Evolutionary conservation across 2,329 filamentous ascomycete species (phyloP).

Genomic region (Apiospora pterosperma): DNA sequence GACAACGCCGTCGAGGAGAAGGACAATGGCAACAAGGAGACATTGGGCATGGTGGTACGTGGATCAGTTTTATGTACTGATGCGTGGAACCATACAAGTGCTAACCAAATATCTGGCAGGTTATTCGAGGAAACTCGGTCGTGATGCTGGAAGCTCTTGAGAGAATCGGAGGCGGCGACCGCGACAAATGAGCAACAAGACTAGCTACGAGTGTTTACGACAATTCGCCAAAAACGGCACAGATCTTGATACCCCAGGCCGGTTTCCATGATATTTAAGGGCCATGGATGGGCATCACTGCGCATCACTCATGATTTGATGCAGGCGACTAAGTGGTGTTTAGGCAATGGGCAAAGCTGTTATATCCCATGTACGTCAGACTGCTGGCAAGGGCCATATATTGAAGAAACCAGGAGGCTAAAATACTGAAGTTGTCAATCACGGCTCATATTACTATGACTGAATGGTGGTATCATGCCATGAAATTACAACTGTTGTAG

Average conservation of each 20-base stretch:
- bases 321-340: not conserved
- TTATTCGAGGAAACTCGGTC: constrained; percentile 96
- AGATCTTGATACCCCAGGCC: not conserved
- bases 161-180: constrained; percentile 62
- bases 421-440: not conserved
- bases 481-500: too few relatives aligned
- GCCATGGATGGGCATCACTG: not conserved
- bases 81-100: too few relatives aligned
- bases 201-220: not conserved
- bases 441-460: not conserved
- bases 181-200: constrained; percentile 26
- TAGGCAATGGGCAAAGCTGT: not conserved
- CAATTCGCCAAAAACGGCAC: not conserved
- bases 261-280: not conserved
- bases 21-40: constrained; percentile 82
- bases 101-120: constrained; percentile 46
- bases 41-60: constrained; percentile 88
- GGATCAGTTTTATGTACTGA: too few relatives aligned
- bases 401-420: not conserved
- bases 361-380: not conserved
- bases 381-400: not conserved
- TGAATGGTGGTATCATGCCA: too few relatives aligned
- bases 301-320: not conserved
- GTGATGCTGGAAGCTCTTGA: constrained; percentile 91
- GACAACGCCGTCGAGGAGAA: constrained; percentile 97